These are phyloP conservation scores for Hortiboletus campestris DNA, from an alignment of 768 basidiomycete genomes.

Conservation along the genomic window DNA sequence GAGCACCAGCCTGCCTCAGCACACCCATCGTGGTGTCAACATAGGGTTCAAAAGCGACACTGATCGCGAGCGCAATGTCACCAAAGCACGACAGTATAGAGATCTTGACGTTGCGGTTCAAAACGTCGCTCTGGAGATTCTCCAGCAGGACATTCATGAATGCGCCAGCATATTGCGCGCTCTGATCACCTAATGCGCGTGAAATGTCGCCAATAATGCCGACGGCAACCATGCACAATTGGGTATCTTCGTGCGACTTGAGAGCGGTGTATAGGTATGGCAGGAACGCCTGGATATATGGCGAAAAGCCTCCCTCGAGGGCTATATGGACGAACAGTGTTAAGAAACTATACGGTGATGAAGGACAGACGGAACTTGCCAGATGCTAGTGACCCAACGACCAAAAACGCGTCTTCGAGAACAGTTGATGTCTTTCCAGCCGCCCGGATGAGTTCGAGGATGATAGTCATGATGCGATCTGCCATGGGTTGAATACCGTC, in stretches of 20 bases:
- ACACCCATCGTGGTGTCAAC: slow-evolving; percentile 89
- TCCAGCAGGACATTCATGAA: slow-evolving; percentile 94
- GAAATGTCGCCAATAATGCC: slow-evolving; percentile 95
- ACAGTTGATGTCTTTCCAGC: slow-evolving; percentile 93
- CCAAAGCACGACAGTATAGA: slow-evolving; percentile 95
- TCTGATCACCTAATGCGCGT: slow-evolving; percentile 86
- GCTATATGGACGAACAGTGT: slow-evolving; percentile 39
- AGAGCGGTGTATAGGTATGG: slow-evolving; percentile 87
- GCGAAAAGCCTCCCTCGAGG: slow-evolving; percentile 73
- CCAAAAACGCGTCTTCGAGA: slow-evolving; percentile 94
- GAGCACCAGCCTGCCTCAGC: slow-evolving; percentile 82
- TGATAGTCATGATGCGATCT: slow-evolving; percentile 92
- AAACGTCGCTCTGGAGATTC: slow-evolving; percentile 84
- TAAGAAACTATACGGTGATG: neutral
- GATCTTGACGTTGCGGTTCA: slow-evolving; percentile 95
- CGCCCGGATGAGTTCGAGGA: slow-evolving; percentile 79
- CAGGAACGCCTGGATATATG: slow-evolving; percentile 83
- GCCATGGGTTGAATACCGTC: slow-evolving; percentile 83
- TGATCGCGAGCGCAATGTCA: slow-evolving; percentile 93
- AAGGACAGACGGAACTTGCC: slow-evolving; percentile 39
- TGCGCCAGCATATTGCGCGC: slow-evolving; percentile 74
- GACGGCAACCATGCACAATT: slow-evolving; percentile 92
- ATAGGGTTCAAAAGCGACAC: slow-evolving; percentile 82
- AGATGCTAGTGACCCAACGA: slow-evolving; percentile 82
- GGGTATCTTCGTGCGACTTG: slow-evolving; percentile 90